Conservation (phyloP, 179 eudicot genomes). For the Actinidia arguta region DNA sequence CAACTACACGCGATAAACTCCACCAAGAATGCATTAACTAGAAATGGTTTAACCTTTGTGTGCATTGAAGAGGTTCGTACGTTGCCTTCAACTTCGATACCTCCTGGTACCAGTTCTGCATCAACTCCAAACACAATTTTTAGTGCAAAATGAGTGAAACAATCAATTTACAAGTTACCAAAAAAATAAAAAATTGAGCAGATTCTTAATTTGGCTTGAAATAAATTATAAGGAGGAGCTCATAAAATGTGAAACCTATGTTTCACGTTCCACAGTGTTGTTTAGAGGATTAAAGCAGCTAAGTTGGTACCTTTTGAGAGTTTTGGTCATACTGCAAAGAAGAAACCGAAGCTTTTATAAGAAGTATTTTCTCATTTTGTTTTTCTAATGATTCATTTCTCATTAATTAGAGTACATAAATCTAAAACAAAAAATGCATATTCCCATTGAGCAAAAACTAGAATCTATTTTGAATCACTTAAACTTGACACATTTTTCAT, state of each 20-base stretch:
- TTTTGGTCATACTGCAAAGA: slow-evolving; percentile 56
- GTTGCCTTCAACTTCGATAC: slow-evolving; percentile 69
- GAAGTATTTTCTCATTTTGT: no score
- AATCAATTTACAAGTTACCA: no score
- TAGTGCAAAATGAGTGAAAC: neutral
- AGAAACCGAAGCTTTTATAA: neutral
- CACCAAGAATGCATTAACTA: neutral
- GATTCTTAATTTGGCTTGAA: neutral
- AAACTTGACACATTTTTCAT: no score
- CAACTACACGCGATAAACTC: no score
- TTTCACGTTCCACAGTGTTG: slow-evolving; percentile 49
- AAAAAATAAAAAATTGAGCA: no score
- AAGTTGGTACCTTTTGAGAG: slow-evolving; percentile 83
- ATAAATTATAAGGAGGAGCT: neutral
- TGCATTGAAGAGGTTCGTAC: slow-evolving; percentile 71
- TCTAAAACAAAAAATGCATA: no score
- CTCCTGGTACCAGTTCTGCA: slow-evolving; percentile 65
- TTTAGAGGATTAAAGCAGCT: slow-evolving; percentile 53
- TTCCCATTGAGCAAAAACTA: no score
- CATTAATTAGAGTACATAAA: no score
- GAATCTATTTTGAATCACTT: no score
- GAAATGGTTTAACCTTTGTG: slow-evolving; percentile 65
- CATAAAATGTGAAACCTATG: slow-evolving; percentile 54
- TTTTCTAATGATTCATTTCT: no score
- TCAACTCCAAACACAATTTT: neutral